Evolutionary conservation across 2,329 filamentous ascomycete species (phyloP).

Genomic region (Cladophialophora exuberans): DNA sequence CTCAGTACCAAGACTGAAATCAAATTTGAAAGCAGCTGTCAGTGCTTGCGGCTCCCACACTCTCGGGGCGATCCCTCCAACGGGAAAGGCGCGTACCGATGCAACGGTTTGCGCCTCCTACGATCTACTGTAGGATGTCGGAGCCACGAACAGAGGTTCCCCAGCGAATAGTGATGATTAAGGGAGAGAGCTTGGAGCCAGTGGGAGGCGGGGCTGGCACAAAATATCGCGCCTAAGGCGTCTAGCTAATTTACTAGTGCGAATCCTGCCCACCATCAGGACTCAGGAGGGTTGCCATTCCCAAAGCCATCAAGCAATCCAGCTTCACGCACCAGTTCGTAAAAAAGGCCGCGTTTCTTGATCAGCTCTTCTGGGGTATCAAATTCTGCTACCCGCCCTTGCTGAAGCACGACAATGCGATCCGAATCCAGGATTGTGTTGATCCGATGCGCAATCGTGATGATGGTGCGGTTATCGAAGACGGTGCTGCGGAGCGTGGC

Average conservation of each 20-base stretch:
- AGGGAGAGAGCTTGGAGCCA: too few species aligned
- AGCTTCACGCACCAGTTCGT: conserved; percentile 88
- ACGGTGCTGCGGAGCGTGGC: conserved; percentile 64
- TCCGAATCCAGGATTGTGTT: conserved; percentile 93
- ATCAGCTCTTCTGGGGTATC: conserved; percentile 81
- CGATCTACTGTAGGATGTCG: too few species aligned
- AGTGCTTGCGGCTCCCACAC: too few species aligned
- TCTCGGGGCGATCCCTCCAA: too few species aligned
- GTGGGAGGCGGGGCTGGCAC: too few species aligned
- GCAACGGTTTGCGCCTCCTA: too few species aligned
- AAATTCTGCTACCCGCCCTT: conserved; percentile 88
- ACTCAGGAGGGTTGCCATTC: too few species aligned
- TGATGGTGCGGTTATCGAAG: conserved; percentile 92
- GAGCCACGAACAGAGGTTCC: conserved; percentile 2
- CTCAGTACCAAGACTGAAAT: too few species aligned
- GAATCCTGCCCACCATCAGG: too few species aligned
- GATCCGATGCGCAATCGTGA: conserved; percentile 97
- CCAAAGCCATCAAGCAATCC: conserved; percentile 65
- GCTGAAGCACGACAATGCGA: conserved; percentile 89
- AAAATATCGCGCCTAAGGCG: too few species aligned
- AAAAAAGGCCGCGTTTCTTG: conserved; percentile 76
- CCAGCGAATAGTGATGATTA: background rate
- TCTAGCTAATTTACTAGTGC: conserved; percentile 6
- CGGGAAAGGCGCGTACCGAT: too few species aligned
- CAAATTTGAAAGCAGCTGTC: too few species aligned